phyloP scores from a whole-genome alignment of 768 basidiomycete genomes.

The Lyophyllum atratum region DNA sequence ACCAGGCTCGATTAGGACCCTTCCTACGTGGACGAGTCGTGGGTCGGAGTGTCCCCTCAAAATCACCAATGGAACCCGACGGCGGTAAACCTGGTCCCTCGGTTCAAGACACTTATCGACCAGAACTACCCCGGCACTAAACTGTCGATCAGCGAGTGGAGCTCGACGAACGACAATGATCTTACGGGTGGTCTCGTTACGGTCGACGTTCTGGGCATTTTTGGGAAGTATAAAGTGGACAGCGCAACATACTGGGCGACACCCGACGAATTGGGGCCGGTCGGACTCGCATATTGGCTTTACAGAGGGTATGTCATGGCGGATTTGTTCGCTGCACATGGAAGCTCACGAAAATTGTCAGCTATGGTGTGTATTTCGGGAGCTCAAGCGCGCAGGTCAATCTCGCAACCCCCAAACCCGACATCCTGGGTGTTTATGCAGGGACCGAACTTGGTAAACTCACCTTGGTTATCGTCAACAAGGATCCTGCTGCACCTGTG shows the following conservation, averaged over 20 bases:
- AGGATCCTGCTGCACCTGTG: conserved; percentile 42
- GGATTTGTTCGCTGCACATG: not conserved
- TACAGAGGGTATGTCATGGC: conserved; percentile 45
- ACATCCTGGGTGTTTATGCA: conserved; percentile 49
- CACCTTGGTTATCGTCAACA: conserved; percentile 53
- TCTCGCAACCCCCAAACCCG: conserved; percentile 38
- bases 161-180: conserved; percentile 48
- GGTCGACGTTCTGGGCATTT: conserved; percentile 54
- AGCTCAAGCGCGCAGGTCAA: conserved; percentile 45
- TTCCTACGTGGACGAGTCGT: conserved; percentile 56
- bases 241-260: conserved; percentile 55
- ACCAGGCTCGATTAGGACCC: conserved; percentile 35
- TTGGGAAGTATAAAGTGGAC: conserved; percentile 50
- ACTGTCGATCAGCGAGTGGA: conserved; percentile 55
- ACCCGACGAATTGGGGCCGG: conserved; percentile 47
- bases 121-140: conserved; percentile 56
- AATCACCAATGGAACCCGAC: conserved; percentile 50
- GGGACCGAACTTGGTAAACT: conserved; percentile 40
- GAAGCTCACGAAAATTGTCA: conserved; percentile 13
- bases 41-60: conserved; percentile 44
- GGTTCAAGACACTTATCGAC: conserved; percentile 49
- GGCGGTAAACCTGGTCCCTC: conserved; percentile 47
- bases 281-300: conserved; percentile 57
- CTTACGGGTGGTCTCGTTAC: conserved; percentile 55
- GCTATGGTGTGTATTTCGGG: conserved; percentile 50